Percentiles rank a stretch among this genome's conserved stretches.
phyloP scores from a whole-genome alignment of 192 early-diverging fungal species.

The Coemansia sp. region DNA sequence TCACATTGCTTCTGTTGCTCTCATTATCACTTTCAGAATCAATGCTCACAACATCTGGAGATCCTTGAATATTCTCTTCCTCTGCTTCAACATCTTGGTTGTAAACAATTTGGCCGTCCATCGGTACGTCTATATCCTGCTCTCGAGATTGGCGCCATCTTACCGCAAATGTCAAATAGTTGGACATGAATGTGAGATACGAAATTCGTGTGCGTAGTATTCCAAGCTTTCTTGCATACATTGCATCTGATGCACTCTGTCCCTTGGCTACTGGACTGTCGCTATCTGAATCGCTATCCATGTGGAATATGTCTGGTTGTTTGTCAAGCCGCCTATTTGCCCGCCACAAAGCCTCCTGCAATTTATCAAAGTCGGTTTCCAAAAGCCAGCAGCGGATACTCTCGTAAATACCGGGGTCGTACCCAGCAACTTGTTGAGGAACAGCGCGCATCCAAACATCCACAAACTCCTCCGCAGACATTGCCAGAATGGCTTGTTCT shows the following conservation, averaged over 20 bases:
- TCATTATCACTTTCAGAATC: slow-evolving; percentile 13
- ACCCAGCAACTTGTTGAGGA: slow-evolving; percentile 15
- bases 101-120: not conserved
- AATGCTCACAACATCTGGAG: slow-evolving; percentile 11
- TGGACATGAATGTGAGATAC: slow-evolving; percentile 28
- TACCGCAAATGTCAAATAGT: slow-evolving; percentile 36
- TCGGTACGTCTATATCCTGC: not conserved
- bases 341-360: slow-evolving; percentile 14
- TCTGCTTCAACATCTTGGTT: not conserved
- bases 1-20: not conserved
- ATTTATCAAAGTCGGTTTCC: slow-evolving; percentile 1
- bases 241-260: not conserved
- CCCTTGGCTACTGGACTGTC: not conserved
- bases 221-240: not conserved
- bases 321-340: slow-evolving; percentile 41
- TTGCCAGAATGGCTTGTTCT: slow-evolving; percentile 26
- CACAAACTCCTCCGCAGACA: slow-evolving; percentile 34
- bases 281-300: not conserved
- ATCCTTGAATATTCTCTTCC: not conserved
- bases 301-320: slow-evolving; percentile 31
- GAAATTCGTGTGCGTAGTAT: slow-evolving; percentile 17
- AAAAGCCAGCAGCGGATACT: slow-evolving; percentile 38
- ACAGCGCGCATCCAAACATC: slow-evolving; percentile 37
- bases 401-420: slow-evolving; percentile 21
- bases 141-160: slow-evolving; percentile 29